These are phyloP conservation scores for Globisporangium polare DNA, from an alignment of 352 stramenopile genomes.

Conservation along the genomic window DNA sequence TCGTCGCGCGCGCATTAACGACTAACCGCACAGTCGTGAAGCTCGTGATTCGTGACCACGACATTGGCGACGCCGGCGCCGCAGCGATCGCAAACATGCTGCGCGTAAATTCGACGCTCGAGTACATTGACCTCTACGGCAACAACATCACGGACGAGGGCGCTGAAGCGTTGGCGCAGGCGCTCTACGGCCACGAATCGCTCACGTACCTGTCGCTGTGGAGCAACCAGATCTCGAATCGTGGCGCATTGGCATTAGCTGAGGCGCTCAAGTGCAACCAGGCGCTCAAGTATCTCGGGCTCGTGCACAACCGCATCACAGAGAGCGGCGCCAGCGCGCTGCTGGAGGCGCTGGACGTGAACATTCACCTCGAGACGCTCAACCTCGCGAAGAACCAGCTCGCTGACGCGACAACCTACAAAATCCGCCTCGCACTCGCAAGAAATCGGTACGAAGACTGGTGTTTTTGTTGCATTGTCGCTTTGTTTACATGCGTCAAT, in stretches of 20 bases:
- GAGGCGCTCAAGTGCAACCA: slow-evolving; percentile 63
- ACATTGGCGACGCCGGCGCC: slow-evolving; percentile 59
- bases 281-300: slow-evolving; percentile 51
- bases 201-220: slow-evolving; percentile 50
- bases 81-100: slow-evolving; percentile 68
- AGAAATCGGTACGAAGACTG: slow-evolving; percentile 41
- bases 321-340: slow-evolving; percentile 39
- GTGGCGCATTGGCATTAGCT: slow-evolving; percentile 40
- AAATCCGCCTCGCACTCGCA: slow-evolving; percentile 45
- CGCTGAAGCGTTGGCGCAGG: slow-evolving; percentile 51
- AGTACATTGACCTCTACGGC: slow-evolving; percentile 63
- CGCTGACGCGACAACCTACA: slow-evolving; percentile 29
- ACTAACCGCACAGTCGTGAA: slow-evolving; percentile 58
- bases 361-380: slow-evolving; percentile 56
- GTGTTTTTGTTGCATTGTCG: neutral
- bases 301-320: slow-evolving; percentile 60
- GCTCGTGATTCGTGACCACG: slow-evolving; percentile 65
- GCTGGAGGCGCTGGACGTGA: slow-evolving; percentile 60
- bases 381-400: slow-evolving; percentile 58
- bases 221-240: slow-evolving; percentile 63
- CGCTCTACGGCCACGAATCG: slow-evolving; percentile 69
- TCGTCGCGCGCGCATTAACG: slow-evolving; percentile 63
- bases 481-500: neutral
- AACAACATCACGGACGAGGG: slow-evolving; percentile 70
- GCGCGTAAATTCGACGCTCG: slow-evolving; percentile 59